Conservation (phyloP, 2,329 filamentous ascomycete genomes). For the Grosmannia serpens region DNA sequence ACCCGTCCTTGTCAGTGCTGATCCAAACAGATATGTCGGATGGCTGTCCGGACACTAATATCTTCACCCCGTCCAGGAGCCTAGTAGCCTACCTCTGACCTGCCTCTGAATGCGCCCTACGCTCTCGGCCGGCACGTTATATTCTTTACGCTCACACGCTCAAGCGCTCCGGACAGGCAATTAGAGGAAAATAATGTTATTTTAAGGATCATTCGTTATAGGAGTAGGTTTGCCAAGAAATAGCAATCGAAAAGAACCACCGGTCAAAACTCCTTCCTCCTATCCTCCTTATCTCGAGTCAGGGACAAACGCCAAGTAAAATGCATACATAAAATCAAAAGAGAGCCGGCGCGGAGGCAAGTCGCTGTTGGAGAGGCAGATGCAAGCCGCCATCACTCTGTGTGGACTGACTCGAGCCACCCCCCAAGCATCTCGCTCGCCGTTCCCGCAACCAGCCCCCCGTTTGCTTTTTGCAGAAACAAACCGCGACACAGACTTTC, state of each 20-base stretch:
- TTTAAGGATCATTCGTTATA: neutral
- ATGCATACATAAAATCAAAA: neutral
- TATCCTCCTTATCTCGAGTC: neutral
- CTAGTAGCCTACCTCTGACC: too few species aligned
- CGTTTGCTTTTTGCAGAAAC: neutral
- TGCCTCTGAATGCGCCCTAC: too few species aligned
- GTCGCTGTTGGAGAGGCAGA: neutral
- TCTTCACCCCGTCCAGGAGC: too few species aligned
- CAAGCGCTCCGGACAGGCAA: too few species aligned
- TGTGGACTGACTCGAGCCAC: neutral
- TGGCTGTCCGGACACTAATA: too few species aligned
- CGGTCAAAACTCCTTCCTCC: constrained; percentile 1
- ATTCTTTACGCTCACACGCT: too few species aligned
- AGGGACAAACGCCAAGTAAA: neutral
- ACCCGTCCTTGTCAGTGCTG: too few species aligned
- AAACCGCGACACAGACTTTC: neutral
- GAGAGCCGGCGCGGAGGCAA: neutral
- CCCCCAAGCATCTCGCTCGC: neutral
- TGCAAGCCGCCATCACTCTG: neutral
- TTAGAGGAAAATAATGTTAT: neutral
- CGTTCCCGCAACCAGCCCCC: neutral
- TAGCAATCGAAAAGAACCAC: neutral
- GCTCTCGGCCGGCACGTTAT: too few species aligned
- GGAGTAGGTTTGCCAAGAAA: neutral
- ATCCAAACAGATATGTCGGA: too few species aligned